Conservation (phyloP, 1,284 basidiomycete genomes). For the Cryptococcus sp. region DNA sequence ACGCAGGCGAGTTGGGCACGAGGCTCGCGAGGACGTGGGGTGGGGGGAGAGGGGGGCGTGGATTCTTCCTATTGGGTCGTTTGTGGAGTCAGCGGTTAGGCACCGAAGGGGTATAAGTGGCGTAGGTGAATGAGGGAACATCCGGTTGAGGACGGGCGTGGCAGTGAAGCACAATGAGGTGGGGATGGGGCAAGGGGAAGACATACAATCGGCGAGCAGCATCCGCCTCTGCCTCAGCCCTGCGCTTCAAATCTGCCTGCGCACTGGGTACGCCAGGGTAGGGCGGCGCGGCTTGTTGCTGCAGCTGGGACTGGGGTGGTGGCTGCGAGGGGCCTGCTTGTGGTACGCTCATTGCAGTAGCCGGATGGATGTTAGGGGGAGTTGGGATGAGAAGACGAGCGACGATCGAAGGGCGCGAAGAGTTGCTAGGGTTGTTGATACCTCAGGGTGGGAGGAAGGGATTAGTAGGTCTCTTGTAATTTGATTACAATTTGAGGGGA, state of each 20-base stretch:
- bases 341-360: constrained; percentile 10
- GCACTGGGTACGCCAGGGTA: not conserved
- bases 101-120: too few species aligned
- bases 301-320: not conserved
- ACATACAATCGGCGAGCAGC: constrained; percentile 16
- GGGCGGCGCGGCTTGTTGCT: constrained; percentile 1
- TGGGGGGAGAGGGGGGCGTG: constrained; percentile 46
- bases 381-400: not conserved
- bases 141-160: not conserved
- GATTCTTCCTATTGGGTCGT: constrained; percentile 26
- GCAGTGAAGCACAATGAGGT: not conserved
- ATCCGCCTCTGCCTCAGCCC: constrained; percentile 18
- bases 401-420: too few species aligned
- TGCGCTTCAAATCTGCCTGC: constrained; percentile 12
- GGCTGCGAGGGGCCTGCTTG: constrained; percentile 22
- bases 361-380: not conserved
- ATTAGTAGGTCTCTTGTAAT: not conserved
- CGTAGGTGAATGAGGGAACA: not conserved
- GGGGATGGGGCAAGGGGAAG: not conserved
- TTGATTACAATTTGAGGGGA: not conserved
- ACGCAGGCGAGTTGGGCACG: constrained; percentile 78
- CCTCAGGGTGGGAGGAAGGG: too few species aligned
- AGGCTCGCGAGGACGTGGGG: constrained; percentile 46
- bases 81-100: not conserved
- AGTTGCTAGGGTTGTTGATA: too few species aligned